These are phyloP conservation scores for Ophiostoma piceae DNA, from an alignment of 2,329 filamentous ascomycete species.

Conservation along the genomic window DNA sequence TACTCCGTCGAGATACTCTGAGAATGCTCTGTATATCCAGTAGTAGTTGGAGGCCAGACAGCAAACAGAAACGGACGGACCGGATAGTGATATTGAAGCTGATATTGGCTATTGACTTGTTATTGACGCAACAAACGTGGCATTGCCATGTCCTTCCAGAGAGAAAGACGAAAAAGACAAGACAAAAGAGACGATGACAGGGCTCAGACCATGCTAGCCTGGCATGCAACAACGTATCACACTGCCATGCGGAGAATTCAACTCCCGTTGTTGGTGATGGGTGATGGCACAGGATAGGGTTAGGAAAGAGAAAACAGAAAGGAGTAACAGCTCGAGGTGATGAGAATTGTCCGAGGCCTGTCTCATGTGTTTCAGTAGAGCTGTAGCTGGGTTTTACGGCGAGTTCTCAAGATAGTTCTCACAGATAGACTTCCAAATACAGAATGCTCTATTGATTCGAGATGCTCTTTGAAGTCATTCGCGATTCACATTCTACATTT, in stretches of 20 bases:
- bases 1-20: not conserved
- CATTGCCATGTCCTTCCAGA: not conserved
- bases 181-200: not conserved
- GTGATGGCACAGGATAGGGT: not conserved
- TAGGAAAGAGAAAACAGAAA: no score
- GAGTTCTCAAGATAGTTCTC: no score
- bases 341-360: not conserved
- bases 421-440: no score
- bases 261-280: not conserved
- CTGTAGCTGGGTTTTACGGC: no score
- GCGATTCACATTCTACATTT: not conserved
- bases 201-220: not conserved
- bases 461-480: no score
- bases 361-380: not conserved
- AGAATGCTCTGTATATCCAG: no score
- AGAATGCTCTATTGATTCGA: no score
- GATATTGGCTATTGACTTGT: not conserved
- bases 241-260: not conserved
- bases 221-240: not conserved
- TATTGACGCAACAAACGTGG: not conserved
- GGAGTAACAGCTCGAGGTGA: not conserved
- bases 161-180: not conserved
- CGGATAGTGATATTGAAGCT: not conserved
- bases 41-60: not conserved
- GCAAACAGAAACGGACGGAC: not conserved